Conservation (phyloP, 306 rosid species). For the Prosopis cineraria region DNA sequence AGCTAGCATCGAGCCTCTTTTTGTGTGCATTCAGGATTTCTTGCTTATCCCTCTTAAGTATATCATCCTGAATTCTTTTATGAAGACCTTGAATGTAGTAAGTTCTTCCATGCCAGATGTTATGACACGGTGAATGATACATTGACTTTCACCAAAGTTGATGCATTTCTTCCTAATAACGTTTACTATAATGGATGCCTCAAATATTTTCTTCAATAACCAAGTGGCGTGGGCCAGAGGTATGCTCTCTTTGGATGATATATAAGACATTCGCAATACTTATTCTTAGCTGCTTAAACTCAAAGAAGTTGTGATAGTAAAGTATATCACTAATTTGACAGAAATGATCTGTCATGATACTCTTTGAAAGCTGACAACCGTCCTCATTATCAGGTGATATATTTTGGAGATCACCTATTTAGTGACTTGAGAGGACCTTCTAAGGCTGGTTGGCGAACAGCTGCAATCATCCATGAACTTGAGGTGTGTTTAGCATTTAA, state of each 20-base stretch:
- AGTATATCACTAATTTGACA: not conserved
- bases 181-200: slow-evolving; percentile 93
- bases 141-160: slow-evolving; percentile 87
- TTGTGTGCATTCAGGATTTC: not conserved
- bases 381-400: slow-evolving; percentile 70
- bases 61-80: slow-evolving; percentile 26
- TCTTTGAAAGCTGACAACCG: slow-evolving; percentile 27
- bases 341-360: slow-evolving; percentile 14
- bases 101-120: slow-evolving; percentile 61
- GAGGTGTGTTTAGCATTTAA: slow-evolving; percentile 55
- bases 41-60: slow-evolving; percentile 23
- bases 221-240: slow-evolving; percentile 98
- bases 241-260: slow-evolving; percentile 37
- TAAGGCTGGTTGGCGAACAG: slow-evolving; percentile 99
- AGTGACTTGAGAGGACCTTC: slow-evolving; percentile 97
- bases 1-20: slow-evolving; percentile 29
- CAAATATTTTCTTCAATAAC: slow-evolving; percentile 91
- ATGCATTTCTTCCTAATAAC: slow-evolving; percentile 72
- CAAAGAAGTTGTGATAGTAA: slow-evolving; percentile 24
- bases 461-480: slow-evolving; percentile 90
- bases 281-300: slow-evolving; percentile 27
- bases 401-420: slow-evolving; percentile 97
- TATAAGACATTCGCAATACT: slow-evolving; percentile 17
- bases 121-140: slow-evolving; percentile 81
- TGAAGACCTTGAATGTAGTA: slow-evolving; percentile 31